These are phyloP conservation scores for Dendrobium chrysotoxum DNA, from an alignment of 106 monocot species.

Conservation along the genomic window DNA sequence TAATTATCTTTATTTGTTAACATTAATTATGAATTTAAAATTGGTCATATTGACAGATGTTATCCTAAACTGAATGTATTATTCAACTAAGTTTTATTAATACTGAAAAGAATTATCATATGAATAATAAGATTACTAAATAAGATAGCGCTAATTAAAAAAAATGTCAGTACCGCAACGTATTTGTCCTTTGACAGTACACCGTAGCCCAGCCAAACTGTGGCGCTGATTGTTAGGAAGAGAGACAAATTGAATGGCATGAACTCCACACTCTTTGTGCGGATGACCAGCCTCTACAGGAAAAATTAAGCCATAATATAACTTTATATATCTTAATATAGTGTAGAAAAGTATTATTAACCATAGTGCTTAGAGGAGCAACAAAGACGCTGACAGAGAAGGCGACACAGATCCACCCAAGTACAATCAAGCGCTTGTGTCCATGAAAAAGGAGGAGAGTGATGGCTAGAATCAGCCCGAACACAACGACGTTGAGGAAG, in stretches of 20 bases:
- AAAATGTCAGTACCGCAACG: conserved; percentile 16
- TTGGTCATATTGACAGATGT: no score
- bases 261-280: conserved; percentile 71
- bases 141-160: neutral
- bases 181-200: conserved; percentile 23
- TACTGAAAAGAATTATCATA: neutral
- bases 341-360: neutral
- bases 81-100: no score
- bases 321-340: neutral
- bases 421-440: conserved; percentile 1
- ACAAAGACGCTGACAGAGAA: conserved; percentile 51
- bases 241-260: conserved; percentile 40
- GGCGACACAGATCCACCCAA: conserved; percentile 49
- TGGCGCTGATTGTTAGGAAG: conserved; percentile 30
- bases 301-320: neutral
- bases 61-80: no score
- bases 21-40: no score
- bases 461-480: conserved; percentile 29
- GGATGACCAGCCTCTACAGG: conserved; percentile 44
- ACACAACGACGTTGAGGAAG: conserved; percentile 29
- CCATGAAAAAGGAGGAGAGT: conserved; percentile 35
- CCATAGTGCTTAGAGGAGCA: conserved; percentile 56
- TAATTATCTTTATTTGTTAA: neutral
- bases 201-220: conserved; percentile 35
- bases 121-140: neutral